Conservation (phyloP, 495 filamentous ascomycete genomes). For the Trichoderma erinaceum region DNA sequence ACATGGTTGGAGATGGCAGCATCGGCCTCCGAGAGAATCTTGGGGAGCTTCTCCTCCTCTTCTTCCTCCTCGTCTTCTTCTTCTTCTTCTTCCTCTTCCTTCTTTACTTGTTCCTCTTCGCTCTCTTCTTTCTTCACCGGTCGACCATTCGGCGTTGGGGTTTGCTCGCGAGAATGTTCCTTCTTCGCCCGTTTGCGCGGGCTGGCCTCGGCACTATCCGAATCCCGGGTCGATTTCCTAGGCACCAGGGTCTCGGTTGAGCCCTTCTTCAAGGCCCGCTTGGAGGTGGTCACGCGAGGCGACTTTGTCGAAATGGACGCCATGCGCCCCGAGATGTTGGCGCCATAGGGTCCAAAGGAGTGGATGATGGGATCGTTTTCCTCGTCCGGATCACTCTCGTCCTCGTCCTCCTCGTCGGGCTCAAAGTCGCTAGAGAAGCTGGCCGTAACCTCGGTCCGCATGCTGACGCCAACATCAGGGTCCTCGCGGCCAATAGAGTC, state of each 20-base stretch:
- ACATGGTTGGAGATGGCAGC: conserved; percentile 65
- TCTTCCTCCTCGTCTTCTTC: conserved; percentile 32
- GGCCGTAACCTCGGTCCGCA: conserved; percentile 33
- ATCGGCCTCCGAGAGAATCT: not conserved
- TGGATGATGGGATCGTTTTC: conserved; percentile 89
- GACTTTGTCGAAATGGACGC: conserved; percentile 63
- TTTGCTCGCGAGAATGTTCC: conserved; percentile 19
- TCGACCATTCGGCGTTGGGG: conserved; percentile 19
- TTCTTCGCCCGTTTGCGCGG: not conserved
- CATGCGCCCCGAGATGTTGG: conserved; percentile 71
- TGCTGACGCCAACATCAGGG: conserved; percentile 22
- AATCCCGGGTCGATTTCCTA: not conserved
- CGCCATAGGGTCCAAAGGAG: conserved; percentile 83
- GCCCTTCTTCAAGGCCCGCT: conserved; percentile 22
- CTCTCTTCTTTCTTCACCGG: conserved; percentile 24
- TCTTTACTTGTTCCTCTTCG: conserved; percentile 26
- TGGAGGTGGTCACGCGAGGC: conserved; percentile 26
- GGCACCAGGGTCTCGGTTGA: conserved; percentile 1
- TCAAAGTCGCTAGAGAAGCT: conserved; percentile 56
- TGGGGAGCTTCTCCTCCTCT: conserved; percentile 30
- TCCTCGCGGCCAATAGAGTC: conserved; percentile 18
- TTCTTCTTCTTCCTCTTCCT: conserved; percentile 27
- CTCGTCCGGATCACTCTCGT: conserved; percentile 74
- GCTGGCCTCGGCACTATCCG: not conserved
- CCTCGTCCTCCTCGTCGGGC: conserved; percentile 48